Percentiles rank a stretch among this genome's conserved stretches.
Evolutionary conservation across 169 alveolate species (phyloP).

Genomic region (Cytauxzoon felis): DNA sequence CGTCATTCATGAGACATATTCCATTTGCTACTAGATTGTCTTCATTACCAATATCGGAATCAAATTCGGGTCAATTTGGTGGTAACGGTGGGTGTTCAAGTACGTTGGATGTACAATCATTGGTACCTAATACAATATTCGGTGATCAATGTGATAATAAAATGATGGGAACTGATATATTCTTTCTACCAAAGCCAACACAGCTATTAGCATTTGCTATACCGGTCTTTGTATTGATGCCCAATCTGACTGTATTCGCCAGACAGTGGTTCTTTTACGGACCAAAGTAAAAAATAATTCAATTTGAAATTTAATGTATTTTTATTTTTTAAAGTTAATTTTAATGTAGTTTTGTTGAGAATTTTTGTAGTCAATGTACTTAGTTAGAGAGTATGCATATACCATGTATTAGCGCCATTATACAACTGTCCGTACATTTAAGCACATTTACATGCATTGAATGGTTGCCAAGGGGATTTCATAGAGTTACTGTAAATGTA

Average conservation of each 20-base stretch:
- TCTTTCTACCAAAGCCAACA: slow-evolving; percentile 72
- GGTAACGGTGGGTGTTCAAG: slow-evolving; percentile 59
- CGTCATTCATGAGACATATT: slow-evolving; percentile 32
- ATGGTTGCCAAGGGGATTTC: too few relatives aligned
- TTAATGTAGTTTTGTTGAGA: too few relatives aligned
- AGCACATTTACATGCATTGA: too few relatives aligned
- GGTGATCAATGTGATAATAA: slow-evolving; percentile 58
- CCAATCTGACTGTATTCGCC: slow-evolving; percentile 69
- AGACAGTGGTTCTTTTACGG: slow-evolving; percentile 72
- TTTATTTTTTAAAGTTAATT: too few relatives aligned
- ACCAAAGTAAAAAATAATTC: slow-evolving; percentile 58
- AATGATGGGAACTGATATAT: slow-evolving; percentile 61
- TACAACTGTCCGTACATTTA: too few relatives aligned
- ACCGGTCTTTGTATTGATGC: slow-evolving; percentile 71
- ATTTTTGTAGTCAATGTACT: too few relatives aligned
- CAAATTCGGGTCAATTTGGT: slow-evolving; percentile 36
- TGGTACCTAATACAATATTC: slow-evolving; percentile 54
- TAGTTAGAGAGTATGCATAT: too few relatives aligned
- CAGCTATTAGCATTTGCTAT: slow-evolving; percentile 66
- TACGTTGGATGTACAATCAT: slow-evolving; percentile 47
- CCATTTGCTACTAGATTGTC: slow-evolving; percentile 37
- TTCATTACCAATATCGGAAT: slow-evolving; percentile 26
- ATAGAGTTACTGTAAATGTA: too few relatives aligned
- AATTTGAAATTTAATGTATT: too few relatives aligned
- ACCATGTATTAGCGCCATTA: too few relatives aligned